A percentile compares a stretch with the other conserved stretches of the same genome.
phyloP scores from a whole-genome alignment of 83 land plant genomes.

The Picea abies region DNA sequence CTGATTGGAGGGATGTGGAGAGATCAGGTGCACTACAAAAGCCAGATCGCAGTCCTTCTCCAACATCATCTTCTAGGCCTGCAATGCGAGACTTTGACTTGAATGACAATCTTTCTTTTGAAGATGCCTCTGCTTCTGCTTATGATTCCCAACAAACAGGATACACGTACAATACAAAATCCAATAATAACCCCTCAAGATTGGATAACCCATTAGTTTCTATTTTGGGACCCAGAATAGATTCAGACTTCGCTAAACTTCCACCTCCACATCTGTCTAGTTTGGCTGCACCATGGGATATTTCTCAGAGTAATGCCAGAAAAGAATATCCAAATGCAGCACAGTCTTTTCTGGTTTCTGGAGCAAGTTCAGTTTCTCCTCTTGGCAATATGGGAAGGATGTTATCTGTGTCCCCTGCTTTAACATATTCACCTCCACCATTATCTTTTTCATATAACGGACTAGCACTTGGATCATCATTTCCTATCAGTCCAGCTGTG shows the following conservation, averaged over 20 bases:
- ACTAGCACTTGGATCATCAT: conserved; percentile 28
- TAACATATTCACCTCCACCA: conserved; percentile 30
- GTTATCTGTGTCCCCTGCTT: conserved; percentile 2
- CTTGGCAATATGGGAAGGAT: conserved; percentile 3
- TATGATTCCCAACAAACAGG: not conserved
- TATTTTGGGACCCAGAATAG: conserved; percentile 55
- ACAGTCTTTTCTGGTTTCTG: conserved; percentile 19
- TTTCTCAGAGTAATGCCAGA: conserved; percentile 9
- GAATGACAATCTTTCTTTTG: conserved; percentile 54
- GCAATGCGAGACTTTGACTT: conserved; percentile 53
- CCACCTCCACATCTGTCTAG: conserved; percentile 9
- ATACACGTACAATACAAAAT: conserved; percentile 11
- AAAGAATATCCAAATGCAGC: conserved; percentile 16
- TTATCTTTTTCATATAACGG: conserved; percentile 39
- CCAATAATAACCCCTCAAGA: conserved; percentile 3
- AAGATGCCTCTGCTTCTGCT: conserved; percentile 21
- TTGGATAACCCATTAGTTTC: conserved; percentile 40
- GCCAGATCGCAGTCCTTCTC: conserved; percentile 44
- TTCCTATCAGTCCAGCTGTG: conserved; percentile 30
- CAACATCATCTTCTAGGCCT: conserved; percentile 57
- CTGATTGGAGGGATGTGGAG: conserved; percentile 17
- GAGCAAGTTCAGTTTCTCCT: conserved; percentile 10
- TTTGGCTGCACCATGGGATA: conserved; percentile 23
- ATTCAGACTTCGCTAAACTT: conserved; percentile 23
- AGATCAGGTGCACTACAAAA: conserved; percentile 21